Evolutionary conservation across 179 eudicot species (phyloP), one percentile per base, ranked within the genome.

Genomic region (Silene vulgaris): DNA sequence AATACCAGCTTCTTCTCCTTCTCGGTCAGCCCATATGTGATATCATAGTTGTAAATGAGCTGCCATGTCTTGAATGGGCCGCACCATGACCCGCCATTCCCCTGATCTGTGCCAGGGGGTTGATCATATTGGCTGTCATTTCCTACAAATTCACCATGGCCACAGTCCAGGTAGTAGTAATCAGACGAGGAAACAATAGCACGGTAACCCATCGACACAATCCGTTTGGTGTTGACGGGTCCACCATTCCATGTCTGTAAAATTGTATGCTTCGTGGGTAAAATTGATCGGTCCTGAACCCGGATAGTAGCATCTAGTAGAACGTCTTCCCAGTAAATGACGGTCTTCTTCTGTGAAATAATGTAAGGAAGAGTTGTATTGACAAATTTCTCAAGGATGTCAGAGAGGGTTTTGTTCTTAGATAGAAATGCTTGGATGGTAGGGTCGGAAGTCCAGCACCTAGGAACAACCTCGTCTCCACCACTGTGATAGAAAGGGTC

Each of bases 21-120:
- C 63, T 74, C 76, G 6, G 65, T 89, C 83, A 92, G 66, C 28
- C 91, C 90, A 12, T 87, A 88, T 0, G 88, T 85, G 69, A 94
- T 90, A 59, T 94, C 98, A 11, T 90, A 94, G 75, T 92, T 90
- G 60, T 94, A 94, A 8, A 94, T 87, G 17, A 77, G 75, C 62
- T 94, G 97, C 98, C 98, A 94, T 3, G 97, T 88, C 83, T 94
- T 94, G 65, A 92, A 94, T 0, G 98, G 98, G 8, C 81, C 89
- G 50, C 98, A 94, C 98, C 98, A 92, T 14, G 98, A 94, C 4
- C 97, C 97, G 0, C 97, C 96, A 32, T 85, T 63, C 3, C 87
- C 84, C 57, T 80, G 89, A 23, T 85, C 80, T 4, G 76, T 72
- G n/a, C 93, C 89, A 0, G 90, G 96, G 20, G 84, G 85, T 79